Conservation (phyloP, 116 monocot genomes). For the Cymodocea nodosa region DNA sequence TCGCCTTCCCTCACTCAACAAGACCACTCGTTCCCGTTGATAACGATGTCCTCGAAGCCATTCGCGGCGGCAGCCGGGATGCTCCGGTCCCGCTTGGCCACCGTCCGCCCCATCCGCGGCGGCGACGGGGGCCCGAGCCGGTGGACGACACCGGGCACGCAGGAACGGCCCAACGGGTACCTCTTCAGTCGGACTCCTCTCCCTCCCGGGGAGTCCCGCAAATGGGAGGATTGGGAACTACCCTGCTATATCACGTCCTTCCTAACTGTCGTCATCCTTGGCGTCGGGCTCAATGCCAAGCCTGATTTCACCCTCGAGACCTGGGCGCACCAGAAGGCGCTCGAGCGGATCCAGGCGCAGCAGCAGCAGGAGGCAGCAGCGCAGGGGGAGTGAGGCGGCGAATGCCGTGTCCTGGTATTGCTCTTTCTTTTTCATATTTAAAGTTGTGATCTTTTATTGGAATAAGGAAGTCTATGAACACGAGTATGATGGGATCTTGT, state of each 20-base stretch:
- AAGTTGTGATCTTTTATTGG: too few relatives aligned
- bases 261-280: slow-evolving; percentile 84
- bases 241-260: slow-evolving; percentile 91
- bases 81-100: slow-evolving; percentile 36
- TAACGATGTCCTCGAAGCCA: not conserved
- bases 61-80: slow-evolving; percentile 41
- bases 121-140: slow-evolving; percentile 41
- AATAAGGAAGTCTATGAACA: too few relatives aligned
- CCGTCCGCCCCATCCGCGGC: slow-evolving; percentile 25
- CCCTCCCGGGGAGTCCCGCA: slow-evolving; percentile 55
- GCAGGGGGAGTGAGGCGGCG: slow-evolving; percentile 2
- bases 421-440: too few relatives aligned
- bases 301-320: slow-evolving; percentile 92
- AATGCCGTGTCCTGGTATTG: too few relatives aligned
- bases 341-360: slow-evolving; percentile 53
- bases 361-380: not conserved
- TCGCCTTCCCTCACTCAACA: too few relatives aligned
- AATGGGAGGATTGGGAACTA: slow-evolving; percentile 96
- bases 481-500: too few relatives aligned
- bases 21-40: not conserved
- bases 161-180: slow-evolving; percentile 60
- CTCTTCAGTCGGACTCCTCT: slow-evolving; percentile 60
- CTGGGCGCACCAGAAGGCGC: slow-evolving; percentile 95
- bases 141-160: slow-evolving; percentile 49
- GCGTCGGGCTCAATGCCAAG: slow-evolving; percentile 90